These are phyloP conservation scores for Zygosaccharomyces rouxii DNA, from an alignment of 805 yeast species.

Conservation along the genomic window DNA sequence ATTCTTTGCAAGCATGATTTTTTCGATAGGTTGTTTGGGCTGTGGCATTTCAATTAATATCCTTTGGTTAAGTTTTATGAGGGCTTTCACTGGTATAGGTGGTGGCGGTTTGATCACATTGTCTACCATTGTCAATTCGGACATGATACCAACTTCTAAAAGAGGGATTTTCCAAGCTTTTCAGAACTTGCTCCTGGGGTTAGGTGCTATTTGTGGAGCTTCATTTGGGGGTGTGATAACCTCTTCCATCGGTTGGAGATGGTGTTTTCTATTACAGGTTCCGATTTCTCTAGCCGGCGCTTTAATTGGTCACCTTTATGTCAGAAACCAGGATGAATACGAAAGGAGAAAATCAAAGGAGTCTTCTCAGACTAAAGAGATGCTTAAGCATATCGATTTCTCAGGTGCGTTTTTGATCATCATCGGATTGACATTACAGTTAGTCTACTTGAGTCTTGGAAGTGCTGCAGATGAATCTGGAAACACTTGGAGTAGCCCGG, in stretches of 20 bases:
- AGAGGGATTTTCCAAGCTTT: constrained; percentile 41
- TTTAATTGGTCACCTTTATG: constrained; percentile 28
- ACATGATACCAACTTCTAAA: constrained; percentile 36
- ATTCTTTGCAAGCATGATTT: constrained; percentile 35
- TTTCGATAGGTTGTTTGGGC: constrained; percentile 38
- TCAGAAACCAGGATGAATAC: constrained; percentile 32
- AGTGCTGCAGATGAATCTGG: constrained; percentile 7
- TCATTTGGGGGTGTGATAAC: constrained; percentile 39
- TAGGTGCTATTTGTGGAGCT: constrained; percentile 40
- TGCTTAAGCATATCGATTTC: constrained; percentile 33
- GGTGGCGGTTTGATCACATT: constrained; percentile 41
- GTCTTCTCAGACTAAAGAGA: constrained; percentile 2
- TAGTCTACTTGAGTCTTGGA: constrained; percentile 19
- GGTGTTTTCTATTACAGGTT: constrained; percentile 38
- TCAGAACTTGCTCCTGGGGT: constrained; percentile 37
- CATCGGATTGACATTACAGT: constrained; percentile 32
- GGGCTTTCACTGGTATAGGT: constrained; percentile 41
- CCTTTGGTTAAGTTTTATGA: constrained; percentile 30
- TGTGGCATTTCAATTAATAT: constrained; percentile 35
- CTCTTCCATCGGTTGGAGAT: constrained; percentile 39
- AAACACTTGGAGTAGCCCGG: constrained; percentile 9
- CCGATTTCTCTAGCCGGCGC: constrained; percentile 34
- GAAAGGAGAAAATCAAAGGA: neutral
- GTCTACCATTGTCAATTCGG: constrained; percentile 39
- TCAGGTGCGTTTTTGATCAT: constrained; percentile 36